Base-by-base conservation (phyloP, 768 basidiomycete genomes). In the Suillus sp. region DNA sequence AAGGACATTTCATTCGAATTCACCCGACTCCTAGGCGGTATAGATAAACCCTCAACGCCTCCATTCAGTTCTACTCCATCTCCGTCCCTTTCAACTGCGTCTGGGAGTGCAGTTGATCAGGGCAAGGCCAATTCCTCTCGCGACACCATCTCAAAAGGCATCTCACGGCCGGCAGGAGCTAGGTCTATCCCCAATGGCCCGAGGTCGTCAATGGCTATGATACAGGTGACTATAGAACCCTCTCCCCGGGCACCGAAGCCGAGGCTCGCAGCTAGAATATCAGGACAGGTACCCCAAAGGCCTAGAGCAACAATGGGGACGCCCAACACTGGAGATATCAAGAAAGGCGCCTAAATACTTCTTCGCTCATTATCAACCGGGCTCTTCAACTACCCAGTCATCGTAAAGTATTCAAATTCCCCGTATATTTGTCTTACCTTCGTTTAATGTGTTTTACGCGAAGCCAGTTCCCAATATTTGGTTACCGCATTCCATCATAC, bases 341-440 rank as follows among this genome's bases (percentile, higher is more conserved):
- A 56, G 25, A 27, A 56, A 58, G 20, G 13, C 47, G 59, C 59
- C 20, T 32, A n/a, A 60, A 58, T 40, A 3, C 9, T 25, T 40
- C 38, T 11, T 25, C 18, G 16, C 27, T 56, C 18, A n/a, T 27
- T 4, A 38, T 27, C 2, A 38, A 40, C 18, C 25, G 18, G 38
- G 37, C 20, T 18, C 9, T 37, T 27, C 18, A 53, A n/a, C 2
- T n/a, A 32, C 30, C 51, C 20, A n/a, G 30, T 22, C 35, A 18
- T 18, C 5, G 18, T 57, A 25, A 27, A 27, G 5, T 38, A 57
- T 20, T 47, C 45, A 2, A 13, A 47, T 47, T 3, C 5, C 22
- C 22, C 25, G 9, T 27, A 27, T 27, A 38, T 38, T 56, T 37
- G 9, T 38, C 25, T 56, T 18, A 38, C 37, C 32, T 16, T 14